Evolutionary conservation across 1,284 basidiomycete genomes (phyloP), one percentile per base, ranked within the genome.

Genomic region (Pseudozyma tsukubaensis): DNA sequence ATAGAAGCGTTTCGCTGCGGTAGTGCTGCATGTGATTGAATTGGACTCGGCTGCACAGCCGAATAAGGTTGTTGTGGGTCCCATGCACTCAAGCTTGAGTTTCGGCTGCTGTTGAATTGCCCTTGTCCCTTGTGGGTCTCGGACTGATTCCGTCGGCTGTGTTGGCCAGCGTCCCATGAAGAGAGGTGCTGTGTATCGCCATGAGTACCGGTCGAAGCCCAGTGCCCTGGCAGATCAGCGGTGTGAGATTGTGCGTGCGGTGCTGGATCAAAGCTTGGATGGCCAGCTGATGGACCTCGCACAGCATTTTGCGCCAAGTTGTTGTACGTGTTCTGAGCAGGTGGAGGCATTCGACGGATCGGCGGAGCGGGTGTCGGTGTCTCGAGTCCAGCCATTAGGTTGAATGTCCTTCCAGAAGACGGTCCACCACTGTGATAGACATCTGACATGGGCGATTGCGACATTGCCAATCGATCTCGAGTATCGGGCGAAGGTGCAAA

Each of bases 401-500:
- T 62, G 40, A 72, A 72, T 0, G 69, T 72, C 32, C 59, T 57
- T 16, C 63, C 69, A 3, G 32, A 21, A 3, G 55, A 40, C 21
- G 51, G 51, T 16, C 43, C 52, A 18, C 63, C 69, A 43, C 69
- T 72, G 13, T 58, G 59, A 18, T 50, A 67, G 16, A 53, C 52
- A 18, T 72, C 69, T 11, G 69, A 72, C 48, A 66, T 56, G 18
- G 69, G 69, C 29, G 69, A 72, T 21, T 66, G 63, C 52, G 69
- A 67, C 43, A 67, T 62, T 34, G 67, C 61, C 18, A 60, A 40
- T 42, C 67, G 61, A 34, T 70, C 60, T 19, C 56, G 61, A 7
- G 61, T 64, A 21, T 45, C 67, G 18, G 50, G 51, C 12, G 61
- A 57, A 14, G 60, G 60, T 3, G 58, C 61, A 42, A 60, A 70